phyloP scores from a whole-genome alignment of 108 stramenopile species.

The Phaeodactylum tricornutum region DNA sequence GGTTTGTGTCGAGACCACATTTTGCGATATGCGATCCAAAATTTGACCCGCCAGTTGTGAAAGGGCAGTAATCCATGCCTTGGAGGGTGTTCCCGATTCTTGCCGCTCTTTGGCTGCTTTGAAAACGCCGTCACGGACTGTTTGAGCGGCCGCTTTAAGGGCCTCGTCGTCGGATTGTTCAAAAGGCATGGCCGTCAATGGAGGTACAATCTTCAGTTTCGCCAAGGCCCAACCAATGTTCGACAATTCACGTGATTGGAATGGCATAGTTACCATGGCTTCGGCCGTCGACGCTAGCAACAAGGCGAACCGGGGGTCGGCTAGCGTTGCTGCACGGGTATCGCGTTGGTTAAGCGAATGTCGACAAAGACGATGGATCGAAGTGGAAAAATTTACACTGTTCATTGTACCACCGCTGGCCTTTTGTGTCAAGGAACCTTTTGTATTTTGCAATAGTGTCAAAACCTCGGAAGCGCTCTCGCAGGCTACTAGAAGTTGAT shows the following conservation, averaged over 20 bases:
- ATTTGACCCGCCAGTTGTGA: constrained; percentile 50
- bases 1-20: background rate
- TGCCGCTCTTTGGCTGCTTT: constrained; percentile 16
- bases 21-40: constrained; percentile 38
- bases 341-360: constrained; percentile 17
- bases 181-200: constrained; percentile 32
- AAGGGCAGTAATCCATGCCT: constrained; percentile 54
- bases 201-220: constrained; percentile 59
- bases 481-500: constrained; percentile 2
- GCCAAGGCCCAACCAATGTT: constrained; percentile 79
- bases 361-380: constrained; percentile 58
- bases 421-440: constrained; percentile 15
- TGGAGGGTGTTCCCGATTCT: constrained; percentile 17
- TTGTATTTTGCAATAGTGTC: constrained; percentile 6
- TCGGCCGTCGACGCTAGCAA: constrained; percentile 58
- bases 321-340: constrained; percentile 31
- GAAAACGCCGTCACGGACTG: constrained; percentile 28
- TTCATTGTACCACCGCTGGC: constrained; percentile 48
- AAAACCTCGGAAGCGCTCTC: constrained; percentile 13
- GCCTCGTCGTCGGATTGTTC: constrained; percentile 10
- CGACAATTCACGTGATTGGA: constrained; percentile 54
- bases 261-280: constrained; percentile 30
- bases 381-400: constrained; percentile 72
- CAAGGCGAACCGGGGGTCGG: constrained; percentile 73
- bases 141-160: constrained; percentile 12